Conservation (phyloP, 495 filamentous ascomycete species). For the Thermothielavioides terrestris region DNA sequence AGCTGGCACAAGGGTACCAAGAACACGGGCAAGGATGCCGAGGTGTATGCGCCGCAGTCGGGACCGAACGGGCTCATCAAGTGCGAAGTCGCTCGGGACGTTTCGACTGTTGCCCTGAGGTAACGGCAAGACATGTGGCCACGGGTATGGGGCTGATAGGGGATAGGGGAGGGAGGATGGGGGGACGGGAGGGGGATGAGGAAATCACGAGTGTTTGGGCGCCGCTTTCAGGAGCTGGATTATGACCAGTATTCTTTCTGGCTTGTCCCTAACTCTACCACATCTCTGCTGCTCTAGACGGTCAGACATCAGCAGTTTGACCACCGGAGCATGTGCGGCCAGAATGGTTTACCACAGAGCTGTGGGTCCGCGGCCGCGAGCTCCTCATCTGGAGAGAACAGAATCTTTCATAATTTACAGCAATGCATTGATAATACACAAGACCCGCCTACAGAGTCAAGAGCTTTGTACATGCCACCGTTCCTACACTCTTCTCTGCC, state of each 20-base stretch:
- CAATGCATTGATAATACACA: slow-evolving; percentile 5
- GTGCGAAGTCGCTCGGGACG: slow-evolving; percentile 71
- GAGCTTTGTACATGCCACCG: slow-evolving; percentile 1
- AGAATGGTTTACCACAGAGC: too few relatives aligned
- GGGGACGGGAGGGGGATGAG: too few relatives aligned
- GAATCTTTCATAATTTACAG: background rate
- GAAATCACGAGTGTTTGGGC: too few relatives aligned
- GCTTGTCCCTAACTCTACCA: too few relatives aligned
- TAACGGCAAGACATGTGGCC: background rate
- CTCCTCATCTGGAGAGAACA: background rate
- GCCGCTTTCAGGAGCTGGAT: too few relatives aligned
- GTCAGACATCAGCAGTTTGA: too few relatives aligned
- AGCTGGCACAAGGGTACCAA: slow-evolving; percentile 95
- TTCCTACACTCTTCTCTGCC: background rate
- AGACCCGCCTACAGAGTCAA: background rate
- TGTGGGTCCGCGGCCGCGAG: background rate
- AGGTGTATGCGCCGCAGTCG: slow-evolving; percentile 90
- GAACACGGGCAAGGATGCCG: slow-evolving; percentile 94
- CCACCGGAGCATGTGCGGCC: too few relatives aligned
- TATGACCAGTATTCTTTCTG: too few relatives aligned
- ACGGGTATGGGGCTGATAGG: background rate
- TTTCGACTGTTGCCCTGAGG: background rate
- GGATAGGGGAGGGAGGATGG: too few relatives aligned
- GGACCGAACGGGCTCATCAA: slow-evolving; percentile 93
- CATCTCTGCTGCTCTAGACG: too few relatives aligned